Percentiles rank a stretch among this genome's conserved stretches.
Conservation (phyloP, 2,329 filamentous ascomycete genomes). For the Sporothrix curviconia region DNA sequence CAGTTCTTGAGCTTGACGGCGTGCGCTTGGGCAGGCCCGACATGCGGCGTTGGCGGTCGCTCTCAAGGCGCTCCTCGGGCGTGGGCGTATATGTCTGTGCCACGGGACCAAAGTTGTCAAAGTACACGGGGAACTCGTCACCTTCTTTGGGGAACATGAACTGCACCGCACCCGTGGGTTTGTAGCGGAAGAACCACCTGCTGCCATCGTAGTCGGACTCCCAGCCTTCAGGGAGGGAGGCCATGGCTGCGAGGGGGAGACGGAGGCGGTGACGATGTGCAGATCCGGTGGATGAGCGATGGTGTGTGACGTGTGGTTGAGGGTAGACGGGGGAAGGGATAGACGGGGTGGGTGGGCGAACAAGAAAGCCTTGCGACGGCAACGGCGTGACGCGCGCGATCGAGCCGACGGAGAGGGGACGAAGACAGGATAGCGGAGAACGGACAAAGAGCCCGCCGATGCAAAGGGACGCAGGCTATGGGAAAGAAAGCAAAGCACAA, state of each 20-base stretch:
- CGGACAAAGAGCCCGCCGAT: background rate
- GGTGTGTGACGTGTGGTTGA: too few species aligned
- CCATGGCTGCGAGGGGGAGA: conserved; percentile 28
- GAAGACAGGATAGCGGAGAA: background rate
- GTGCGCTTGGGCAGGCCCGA: conserved; percentile 15
- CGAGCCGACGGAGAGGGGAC: background rate
- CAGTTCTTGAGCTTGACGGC: background rate
- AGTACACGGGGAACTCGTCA: conserved; percentile 51
- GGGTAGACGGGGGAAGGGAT: too few species aligned
- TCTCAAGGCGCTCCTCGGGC: conserved; percentile 48
- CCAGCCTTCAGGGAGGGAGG: conserved; percentile 47
- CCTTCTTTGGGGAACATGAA: conserved; percentile 51
- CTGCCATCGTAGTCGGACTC: conserved; percentile 51
- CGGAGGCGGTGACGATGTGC: too few species aligned
- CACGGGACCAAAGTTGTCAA: conserved; percentile 30
- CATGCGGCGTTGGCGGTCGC: conserved; percentile 42
- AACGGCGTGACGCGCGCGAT: background rate
- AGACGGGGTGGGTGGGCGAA: too few species aligned
- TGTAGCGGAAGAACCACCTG: conserved; percentile 54
- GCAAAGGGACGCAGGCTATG: background rate
- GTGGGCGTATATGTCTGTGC: conserved; percentile 31
- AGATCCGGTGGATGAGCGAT: too few species aligned
- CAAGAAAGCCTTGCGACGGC: background rate
- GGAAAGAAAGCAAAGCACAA: background rate
- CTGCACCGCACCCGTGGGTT: conserved; percentile 46